Percentiles rank a stretch among this genome's conserved stretches.
These are phyloP conservation scores for Spirogloea muscicola DNA, from an alignment of 139 green algal genomes.

Conservation along the genomic window DNA sequence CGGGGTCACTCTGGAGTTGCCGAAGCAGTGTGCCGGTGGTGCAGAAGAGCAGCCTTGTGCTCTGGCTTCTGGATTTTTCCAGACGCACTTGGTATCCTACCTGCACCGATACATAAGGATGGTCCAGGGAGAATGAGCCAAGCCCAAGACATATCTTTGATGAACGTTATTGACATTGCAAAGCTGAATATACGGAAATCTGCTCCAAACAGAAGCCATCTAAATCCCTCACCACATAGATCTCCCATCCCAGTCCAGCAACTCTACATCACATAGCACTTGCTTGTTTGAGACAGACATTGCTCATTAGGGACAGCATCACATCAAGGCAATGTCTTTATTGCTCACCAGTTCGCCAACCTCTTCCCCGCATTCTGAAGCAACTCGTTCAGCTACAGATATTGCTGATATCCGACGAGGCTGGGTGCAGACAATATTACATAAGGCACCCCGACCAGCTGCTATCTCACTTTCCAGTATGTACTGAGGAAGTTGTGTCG, in stretches of 20 bases:
- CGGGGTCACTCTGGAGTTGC: slow-evolving; percentile 64
- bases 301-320: too few relatives aligned
- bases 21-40: slow-evolving; percentile 71
- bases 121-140: too few relatives aligned
- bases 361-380: slow-evolving; percentile 49
- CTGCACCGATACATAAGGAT: too few relatives aligned
- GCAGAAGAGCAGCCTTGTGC: slow-evolving; percentile 83
- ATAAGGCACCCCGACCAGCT: slow-evolving; percentile 12
- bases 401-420: slow-evolving; percentile 56
- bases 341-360: slow-evolving; percentile 44
- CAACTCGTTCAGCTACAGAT: slow-evolving; percentile 53
- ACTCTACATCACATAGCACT: too few relatives aligned
- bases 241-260: too few relatives aligned
- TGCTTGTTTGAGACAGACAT: too few relatives aligned
- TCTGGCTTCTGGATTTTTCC: slow-evolving; percentile 32
- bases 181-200: too few relatives aligned
- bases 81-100: slow-evolving; percentile 49
- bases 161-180: too few relatives aligned
- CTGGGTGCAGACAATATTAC: slow-evolving; percentile 54
- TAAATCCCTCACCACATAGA: too few relatives aligned
- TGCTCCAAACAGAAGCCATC: too few relatives aligned
- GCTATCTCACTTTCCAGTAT: slow-evolving; percentile 43
- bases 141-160: too few relatives aligned
- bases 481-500: slow-evolving; percentile 49
- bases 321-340: too few relatives aligned